A percentile compares a stretch with the other conserved stretches of the same genome.
These are phyloP conservation scores for Triangularia setosa DNA, from an alignment of 2,329 filamentous ascomycete species.

Conservation along the genomic window DNA sequence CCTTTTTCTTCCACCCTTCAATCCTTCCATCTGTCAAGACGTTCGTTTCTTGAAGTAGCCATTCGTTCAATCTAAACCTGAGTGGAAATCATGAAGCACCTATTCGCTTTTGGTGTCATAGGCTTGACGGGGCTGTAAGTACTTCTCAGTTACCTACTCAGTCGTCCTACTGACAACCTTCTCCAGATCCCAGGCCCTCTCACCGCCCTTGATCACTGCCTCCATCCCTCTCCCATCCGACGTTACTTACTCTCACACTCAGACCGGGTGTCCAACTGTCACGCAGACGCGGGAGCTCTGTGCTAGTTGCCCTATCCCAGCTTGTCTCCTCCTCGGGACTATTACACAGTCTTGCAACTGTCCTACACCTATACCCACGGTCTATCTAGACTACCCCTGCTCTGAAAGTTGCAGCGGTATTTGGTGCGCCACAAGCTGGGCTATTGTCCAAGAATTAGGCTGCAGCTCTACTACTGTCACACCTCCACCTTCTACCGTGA, in stretches of 20 bases:
- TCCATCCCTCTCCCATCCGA: background rate
- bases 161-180: background rate
- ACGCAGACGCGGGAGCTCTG: constrained; percentile 32
- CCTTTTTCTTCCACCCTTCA: background rate
- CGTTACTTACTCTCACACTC: background rate
- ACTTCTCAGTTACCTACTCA: background rate
- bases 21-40: background rate
- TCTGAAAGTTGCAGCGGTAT: constrained; percentile 30
- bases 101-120: background rate
- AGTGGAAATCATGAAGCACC: background rate
- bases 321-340: constrained; percentile 31
- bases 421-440: constrained; percentile 26
- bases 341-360: constrained; percentile 34
- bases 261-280: constrained; percentile 33
- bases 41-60: background rate
- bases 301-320: constrained; percentile 32
- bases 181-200: background rate
- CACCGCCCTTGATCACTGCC: background rate
- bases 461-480: background rate
- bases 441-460: constrained; percentile 9
- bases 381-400: constrained; percentile 30
- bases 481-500: background rate
- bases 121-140: background rate
- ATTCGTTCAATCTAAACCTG: background rate
- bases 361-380: constrained; percentile 29